A percentile compares a stretch with the other conserved stretches of the same genome.
Evolutionary conservation across 805 yeast genomes (phyloP).

Genomic region (Kurtzmaniella fragi): DNA sequence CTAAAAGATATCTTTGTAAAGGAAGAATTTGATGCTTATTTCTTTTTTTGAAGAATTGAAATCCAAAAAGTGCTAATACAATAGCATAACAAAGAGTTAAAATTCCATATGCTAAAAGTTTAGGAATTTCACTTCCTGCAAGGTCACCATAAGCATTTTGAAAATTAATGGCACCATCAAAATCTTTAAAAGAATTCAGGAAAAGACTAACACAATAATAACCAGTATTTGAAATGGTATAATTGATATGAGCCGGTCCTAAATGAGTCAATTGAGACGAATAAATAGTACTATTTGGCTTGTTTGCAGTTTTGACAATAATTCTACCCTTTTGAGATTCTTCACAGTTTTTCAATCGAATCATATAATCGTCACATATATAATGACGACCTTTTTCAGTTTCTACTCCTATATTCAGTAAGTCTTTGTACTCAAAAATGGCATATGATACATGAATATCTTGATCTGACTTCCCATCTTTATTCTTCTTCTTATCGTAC

Average conservation of each 20-base stretch:
- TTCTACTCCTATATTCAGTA: constrained; percentile 57
- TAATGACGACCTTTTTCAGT: constrained; percentile 44
- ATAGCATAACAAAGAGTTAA: constrained; percentile 80
- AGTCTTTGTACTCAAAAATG: constrained; percentile 80
- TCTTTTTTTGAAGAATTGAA: constrained; percentile 79
- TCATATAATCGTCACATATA: constrained; percentile 70
- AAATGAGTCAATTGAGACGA: constrained; percentile 50
- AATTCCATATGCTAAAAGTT: constrained; percentile 82
- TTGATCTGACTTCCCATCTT: constrained; percentile 17
- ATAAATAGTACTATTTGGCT: constrained; percentile 49
- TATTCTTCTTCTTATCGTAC: constrained; percentile 25
- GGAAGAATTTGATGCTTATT: constrained; percentile 73
- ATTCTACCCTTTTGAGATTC: constrained; percentile 55
- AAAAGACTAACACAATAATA: constrained; percentile 86
- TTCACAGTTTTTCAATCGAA: constrained; percentile 49
- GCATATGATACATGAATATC: constrained; percentile 53
- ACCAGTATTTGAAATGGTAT: constrained; percentile 71
- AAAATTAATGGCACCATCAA: constrained; percentile 67
- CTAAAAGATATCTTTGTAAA: constrained; percentile 85
- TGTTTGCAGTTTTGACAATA: constrained; percentile 45
- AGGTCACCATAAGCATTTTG: constrained; percentile 90
- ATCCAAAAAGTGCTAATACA: constrained; percentile 76
- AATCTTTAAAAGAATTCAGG: constrained; percentile 41
- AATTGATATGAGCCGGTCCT: constrained; percentile 59
- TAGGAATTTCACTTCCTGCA: constrained; percentile 87